A percentile compares a stretch with the other conserved stretches of the same genome.
Evolutionary conservation across 331 rosid genomes (phyloP).

Genomic region (Malus hybrid): DNA sequence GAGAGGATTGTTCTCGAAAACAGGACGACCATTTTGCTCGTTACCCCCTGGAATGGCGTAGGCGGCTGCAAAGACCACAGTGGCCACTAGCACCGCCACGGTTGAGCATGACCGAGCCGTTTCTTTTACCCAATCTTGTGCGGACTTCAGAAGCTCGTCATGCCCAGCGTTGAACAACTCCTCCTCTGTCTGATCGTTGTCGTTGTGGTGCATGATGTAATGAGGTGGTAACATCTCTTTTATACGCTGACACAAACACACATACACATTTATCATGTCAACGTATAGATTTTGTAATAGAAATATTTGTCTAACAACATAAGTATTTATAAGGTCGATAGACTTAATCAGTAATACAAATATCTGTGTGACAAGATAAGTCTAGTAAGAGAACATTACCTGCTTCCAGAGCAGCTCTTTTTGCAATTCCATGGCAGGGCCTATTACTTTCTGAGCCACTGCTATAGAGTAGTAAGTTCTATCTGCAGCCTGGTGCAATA

Average conservation of each 20-base stretch:
- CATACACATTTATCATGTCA: neutral
- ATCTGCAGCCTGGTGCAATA: slow-evolving; percentile 5
- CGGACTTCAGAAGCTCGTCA: neutral
- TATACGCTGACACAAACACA: neutral
- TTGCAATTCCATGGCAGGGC: slow-evolving; percentile 14
- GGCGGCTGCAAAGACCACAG: slow-evolving; percentile 13
- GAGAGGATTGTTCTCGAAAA: neutral
- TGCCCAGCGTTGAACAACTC: neutral
- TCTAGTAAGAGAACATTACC: neutral
- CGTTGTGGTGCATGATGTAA: neutral
- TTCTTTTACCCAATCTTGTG: slow-evolving; percentile 1
- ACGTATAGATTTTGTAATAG: no score
- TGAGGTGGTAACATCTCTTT: neutral
- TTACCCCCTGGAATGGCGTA: slow-evolving; percentile 11
- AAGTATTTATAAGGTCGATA: neutral
- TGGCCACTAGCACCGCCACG: slow-evolving; percentile 9
- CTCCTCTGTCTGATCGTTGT: neutral
- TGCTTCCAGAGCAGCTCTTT: slow-evolving; percentile 10
- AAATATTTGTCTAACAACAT: neutral
- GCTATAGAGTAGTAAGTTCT: neutral
- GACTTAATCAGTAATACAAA: no score
- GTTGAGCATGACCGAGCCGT: slow-evolving; percentile 11
- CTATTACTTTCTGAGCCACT: neutral
- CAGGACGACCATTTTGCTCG: neutral
- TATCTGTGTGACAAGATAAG: neutral